These are phyloP conservation scores for Verticillium isaacii DNA, from an alignment of 2,329 filamentous ascomycete genomes.

Conservation along the genomic window DNA sequence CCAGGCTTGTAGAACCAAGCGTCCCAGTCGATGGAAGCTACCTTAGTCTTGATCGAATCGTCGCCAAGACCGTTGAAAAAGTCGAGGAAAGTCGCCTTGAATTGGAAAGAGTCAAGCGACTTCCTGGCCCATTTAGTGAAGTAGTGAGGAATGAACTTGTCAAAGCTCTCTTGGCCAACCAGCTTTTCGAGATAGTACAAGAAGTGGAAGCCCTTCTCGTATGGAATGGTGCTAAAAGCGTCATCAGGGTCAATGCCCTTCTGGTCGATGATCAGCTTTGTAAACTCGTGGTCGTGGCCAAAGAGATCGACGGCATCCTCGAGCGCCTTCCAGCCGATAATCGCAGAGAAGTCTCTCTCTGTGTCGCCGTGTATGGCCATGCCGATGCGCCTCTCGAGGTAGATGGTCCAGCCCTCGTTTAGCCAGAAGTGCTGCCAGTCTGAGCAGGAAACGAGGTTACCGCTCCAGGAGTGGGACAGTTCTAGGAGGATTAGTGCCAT, in stretches of 20 bases:
- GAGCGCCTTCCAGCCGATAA: slow-evolving; percentile 91
- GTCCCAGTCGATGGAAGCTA: slow-evolving; percentile 82
- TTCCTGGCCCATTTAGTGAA: slow-evolving; percentile 81
- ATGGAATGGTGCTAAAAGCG: slow-evolving; percentile 86
- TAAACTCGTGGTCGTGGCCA: slow-evolving; percentile 85
- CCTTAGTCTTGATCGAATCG: slow-evolving; percentile 55
- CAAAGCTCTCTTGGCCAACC: slow-evolving; percentile 80
- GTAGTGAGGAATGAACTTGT: slow-evolving; percentile 94
- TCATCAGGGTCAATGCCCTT: slow-evolving; percentile 93
- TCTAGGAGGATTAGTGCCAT: not conserved
- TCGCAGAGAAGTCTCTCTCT: slow-evolving; percentile 88
- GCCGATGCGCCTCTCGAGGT: slow-evolving; percentile 82
- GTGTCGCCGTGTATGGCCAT: slow-evolving; percentile 74
- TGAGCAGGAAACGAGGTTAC: slow-evolving; percentile 10
- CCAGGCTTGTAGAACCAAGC: slow-evolving; percentile 84
- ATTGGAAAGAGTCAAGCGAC: slow-evolving; percentile 90
- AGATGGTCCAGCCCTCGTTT: slow-evolving; percentile 87
- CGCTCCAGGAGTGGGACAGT: slow-evolving; percentile 9
- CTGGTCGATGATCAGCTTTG: slow-evolving; percentile 81
- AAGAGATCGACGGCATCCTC: slow-evolving; percentile 75
- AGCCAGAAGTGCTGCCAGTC: slow-evolving; percentile 40
- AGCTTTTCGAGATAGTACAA: slow-evolving; percentile 86
- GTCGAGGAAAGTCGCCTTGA: slow-evolving; percentile 79
- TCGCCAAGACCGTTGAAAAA: slow-evolving; percentile 73
- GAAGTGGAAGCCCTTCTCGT: slow-evolving; percentile 96